Percentiles rank a stretch among this genome's conserved stretches.
Evolutionary conservation across 2,329 filamentous ascomycete genomes (phyloP).

Genomic region (Claviceps sp.): DNA sequence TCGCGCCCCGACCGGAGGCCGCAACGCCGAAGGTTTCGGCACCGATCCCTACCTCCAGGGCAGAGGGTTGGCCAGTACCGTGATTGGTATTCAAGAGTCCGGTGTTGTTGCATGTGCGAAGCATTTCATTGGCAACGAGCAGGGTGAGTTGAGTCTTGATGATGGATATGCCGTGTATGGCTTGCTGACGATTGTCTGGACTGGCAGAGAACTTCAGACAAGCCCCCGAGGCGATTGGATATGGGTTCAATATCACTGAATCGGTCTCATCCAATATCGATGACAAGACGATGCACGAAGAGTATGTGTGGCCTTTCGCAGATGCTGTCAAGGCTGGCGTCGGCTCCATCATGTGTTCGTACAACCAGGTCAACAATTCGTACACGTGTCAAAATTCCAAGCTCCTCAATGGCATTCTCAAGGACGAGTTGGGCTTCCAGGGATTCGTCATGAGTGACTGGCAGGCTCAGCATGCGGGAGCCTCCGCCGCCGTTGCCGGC

Average conservation of each 20-base stretch:
- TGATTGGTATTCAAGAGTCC: slow-evolving; percentile 68
- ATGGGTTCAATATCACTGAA: slow-evolving; percentile 49
- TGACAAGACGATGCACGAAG: slow-evolving; percentile 61
- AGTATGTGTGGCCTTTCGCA: slow-evolving; percentile 68
- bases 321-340: slow-evolving; percentile 58
- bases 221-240: slow-evolving; percentile 34
- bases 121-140: slow-evolving; percentile 62
- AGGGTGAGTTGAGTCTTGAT: slow-evolving; percentile 24
- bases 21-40: slow-evolving; percentile 55
- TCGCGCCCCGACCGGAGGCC: slow-evolving; percentile 30
- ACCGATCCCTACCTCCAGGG: slow-evolving; percentile 66
- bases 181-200: not conserved
- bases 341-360: slow-evolving; percentile 51
- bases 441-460: slow-evolving; percentile 75
- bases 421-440: slow-evolving; percentile 69
- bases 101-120: slow-evolving; percentile 77
- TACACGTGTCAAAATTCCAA: slow-evolving; percentile 71
- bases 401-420: slow-evolving; percentile 60
- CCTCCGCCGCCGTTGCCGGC: slow-evolving; percentile 53
- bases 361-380: slow-evolving; percentile 70
- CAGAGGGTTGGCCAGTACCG: slow-evolving; percentile 54
- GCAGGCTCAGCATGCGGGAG: slow-evolving; percentile 60
- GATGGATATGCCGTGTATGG: not conserved
- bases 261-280: slow-evolving; percentile 48
- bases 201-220: slow-evolving; percentile 58